Evolutionary conservation across 2,329 filamentous ascomycete genomes (phyloP), one percentile per base, ranked within the genome.

Genomic region (Arthrinium puccinioides): DNA sequence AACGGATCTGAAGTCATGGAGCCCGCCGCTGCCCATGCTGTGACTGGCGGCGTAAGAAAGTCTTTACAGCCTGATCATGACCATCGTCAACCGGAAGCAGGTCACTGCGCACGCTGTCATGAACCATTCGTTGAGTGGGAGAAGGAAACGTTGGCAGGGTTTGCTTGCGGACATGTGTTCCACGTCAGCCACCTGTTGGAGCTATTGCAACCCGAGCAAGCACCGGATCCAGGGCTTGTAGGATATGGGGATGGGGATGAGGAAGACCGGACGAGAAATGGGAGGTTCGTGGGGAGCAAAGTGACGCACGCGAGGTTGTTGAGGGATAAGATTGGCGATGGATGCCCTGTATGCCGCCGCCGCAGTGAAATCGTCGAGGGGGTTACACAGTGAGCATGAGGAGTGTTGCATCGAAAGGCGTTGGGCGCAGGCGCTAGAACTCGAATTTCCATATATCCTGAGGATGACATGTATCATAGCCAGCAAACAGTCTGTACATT

Each of bases 221-320:
- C 57, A 19, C 55, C 59, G 6, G 74, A 81, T 39, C 45, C 41
- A 2, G 36, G 38, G 13, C 41, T 40, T 44, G 56, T 64, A 4
- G 63, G 68, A 4, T 62, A 74, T 20, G 64, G 63, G 2, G 52
- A 57, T 4, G 64, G 60, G 3, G 59, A 62, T 27, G 63, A 68
- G 24, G 64, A 68, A 25, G 64, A 60, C 13, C 55, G 61, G 9
- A 57, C 64, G 13, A 60, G 57, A 38, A 59, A 61, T 19, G 71
- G 74, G 7, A 70, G 82, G 39, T 86, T 83, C 37, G 79, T 97
- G 6, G 85, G 87, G 0, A 78, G 82, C 21, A 96, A 96, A 61
- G 87, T 95, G 20, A 92, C 85, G 45, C 86, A 87, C 55, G 88
- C 89, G 26, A 75, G 87, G 45, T 57, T 95, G 38, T 62, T 95